Evolutionary conservation across 257 asterid genomes (phyloP).

Genomic region (Leptodermis oblonga): DNA sequence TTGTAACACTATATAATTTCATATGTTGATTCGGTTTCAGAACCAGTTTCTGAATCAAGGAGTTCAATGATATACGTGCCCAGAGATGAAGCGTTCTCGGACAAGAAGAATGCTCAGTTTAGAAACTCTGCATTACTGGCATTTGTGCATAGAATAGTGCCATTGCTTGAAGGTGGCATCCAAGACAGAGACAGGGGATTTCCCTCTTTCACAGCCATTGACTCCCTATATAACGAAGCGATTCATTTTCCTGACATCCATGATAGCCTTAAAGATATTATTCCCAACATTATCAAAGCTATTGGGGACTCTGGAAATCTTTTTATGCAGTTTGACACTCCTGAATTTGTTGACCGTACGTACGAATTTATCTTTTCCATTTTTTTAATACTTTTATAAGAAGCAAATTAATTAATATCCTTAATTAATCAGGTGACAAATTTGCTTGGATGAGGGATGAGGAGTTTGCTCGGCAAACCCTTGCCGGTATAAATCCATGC

Average conservation of each 20-base stretch:
- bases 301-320: slow-evolving; percentile 18
- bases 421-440: slow-evolving; percentile 54
- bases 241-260: slow-evolving; percentile 21
- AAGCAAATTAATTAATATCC: neutral
- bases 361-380: slow-evolving; percentile 11
- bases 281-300: slow-evolving; percentile 42
- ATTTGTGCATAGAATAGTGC: slow-evolving; percentile 40
- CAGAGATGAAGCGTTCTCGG: slow-evolving; percentile 64
- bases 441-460: slow-evolving; percentile 70
- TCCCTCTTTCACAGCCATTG: slow-evolving; percentile 58
- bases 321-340: slow-evolving; percentile 50
- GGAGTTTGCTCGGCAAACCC: slow-evolving; percentile 71
- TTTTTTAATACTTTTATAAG: neutral
- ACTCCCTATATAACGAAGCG: slow-evolving; percentile 48
- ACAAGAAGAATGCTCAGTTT: slow-evolving; percentile 42
- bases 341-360: slow-evolving; percentile 48
- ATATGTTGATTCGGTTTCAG: slow-evolving; percentile 24
- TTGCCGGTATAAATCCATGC: slow-evolving; percentile 66
- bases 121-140: slow-evolving; percentile 35
- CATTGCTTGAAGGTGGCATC: slow-evolving; percentile 20
- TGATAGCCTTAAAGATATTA: slow-evolving; percentile 8
- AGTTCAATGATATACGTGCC: slow-evolving; percentile 40
- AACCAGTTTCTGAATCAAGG: slow-evolving; percentile 55
- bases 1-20: neutral
- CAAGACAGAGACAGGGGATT: slow-evolving; percentile 27